Base-by-base conservation (phyloP, 768 basidiomycete species). In the Termitomyces heimii region DNA sequence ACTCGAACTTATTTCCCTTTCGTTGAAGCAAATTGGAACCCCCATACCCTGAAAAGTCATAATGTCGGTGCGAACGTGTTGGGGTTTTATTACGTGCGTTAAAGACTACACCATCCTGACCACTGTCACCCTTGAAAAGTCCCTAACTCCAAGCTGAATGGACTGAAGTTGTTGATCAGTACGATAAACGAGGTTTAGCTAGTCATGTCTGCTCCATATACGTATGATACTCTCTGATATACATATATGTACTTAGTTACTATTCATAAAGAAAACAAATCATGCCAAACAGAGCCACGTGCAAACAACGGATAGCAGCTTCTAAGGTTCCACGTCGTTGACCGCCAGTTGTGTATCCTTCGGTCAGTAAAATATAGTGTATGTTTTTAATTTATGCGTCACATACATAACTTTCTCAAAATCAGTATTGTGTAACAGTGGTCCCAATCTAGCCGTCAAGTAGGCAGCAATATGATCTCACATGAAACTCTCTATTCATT, bases 401-500 rank as follows among this genome's bases (percentile, higher is more conserved):
- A 6, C 9, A 13, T 29, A 20, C 34, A 18, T 9, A 22, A n/a
- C 6, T 29, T 37, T 22, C 29, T 29, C 32, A 1, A 55, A 10
- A 46, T 12, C 13, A 18, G 44, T 28, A n/a, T 18, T 9, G 5
- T 20, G 24, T 44, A 5, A 40, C 14, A 40, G 28, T 26, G 48
- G 14, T 20, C 13, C 6, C 13, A 26, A 43, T n/a, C 32, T 18
- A n/a, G 13, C 20, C 18, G 14, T 20, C 24, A 29, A 70, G 58
- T 40, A 5, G 24, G 26, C 22, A 37, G 35, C 26, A 51, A 26
- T 26, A 94, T 92, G 91, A 94, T 96, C 35, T 83, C 80, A 53
- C 85, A 93, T 71, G 74, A 82, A 59, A 92, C 91, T 6, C 79
- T 96, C 35, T 90, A 91, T 72, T 79, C 81, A 54, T 79, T 96